Evolutionary conservation across 805 yeast species (phyloP).

Genomic region (Schizosaccharomyces cryophilus): DNA sequence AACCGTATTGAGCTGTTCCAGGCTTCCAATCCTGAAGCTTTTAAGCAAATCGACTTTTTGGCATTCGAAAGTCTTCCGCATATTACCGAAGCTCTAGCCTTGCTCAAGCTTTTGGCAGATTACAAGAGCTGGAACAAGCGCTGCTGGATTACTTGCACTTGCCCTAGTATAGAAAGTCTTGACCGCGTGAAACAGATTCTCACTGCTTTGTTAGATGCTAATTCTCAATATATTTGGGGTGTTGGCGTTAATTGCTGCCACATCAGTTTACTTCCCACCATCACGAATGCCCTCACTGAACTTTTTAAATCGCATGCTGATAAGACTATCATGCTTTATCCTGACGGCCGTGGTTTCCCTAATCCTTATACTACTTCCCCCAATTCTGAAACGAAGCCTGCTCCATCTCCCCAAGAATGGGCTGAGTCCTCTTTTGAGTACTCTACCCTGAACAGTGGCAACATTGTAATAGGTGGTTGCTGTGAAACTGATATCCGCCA

Average conservation of each 20-base stretch:
- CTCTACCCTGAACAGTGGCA: not conserved
- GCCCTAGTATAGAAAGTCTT: not conserved
- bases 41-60: not conserved
- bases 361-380: not conserved
- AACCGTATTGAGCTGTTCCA: not conserved
- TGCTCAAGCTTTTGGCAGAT: not conserved
- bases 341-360: not conserved
- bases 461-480: not conserved
- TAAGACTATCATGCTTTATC: not conserved
- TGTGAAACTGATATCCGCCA: not conserved
- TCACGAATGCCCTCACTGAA: not conserved
- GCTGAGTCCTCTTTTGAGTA: not conserved
- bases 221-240: not conserved
- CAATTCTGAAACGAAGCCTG: not conserved
- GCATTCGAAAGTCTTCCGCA: not conserved
- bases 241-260: not conserved
- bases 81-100: not conserved
- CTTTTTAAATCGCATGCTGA: not conserved
- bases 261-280: not conserved
- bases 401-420: not conserved
- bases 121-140: not conserved
- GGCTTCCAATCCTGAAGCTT: not conserved
- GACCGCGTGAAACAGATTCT: not conserved
- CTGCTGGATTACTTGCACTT: not conserved
- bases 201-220: not conserved